Evolutionary conservation across 2,329 filamentous ascomycete genomes (phyloP), one percentile per base, ranked within the genome.

Genomic region (Fusarium algeriense): DNA sequence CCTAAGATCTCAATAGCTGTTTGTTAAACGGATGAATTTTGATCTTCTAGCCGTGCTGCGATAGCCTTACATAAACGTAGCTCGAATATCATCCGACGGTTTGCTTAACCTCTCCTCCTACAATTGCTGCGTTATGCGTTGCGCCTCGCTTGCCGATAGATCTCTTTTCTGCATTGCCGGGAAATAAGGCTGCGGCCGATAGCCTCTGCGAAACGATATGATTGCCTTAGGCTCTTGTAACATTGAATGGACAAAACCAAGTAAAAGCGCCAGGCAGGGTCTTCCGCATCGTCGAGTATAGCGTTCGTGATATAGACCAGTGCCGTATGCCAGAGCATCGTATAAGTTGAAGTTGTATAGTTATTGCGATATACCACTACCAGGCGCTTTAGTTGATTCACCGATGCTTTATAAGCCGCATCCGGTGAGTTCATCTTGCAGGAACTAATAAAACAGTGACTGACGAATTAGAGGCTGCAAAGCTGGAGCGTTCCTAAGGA

Each of bases 301-400:
- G 79, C 80, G 35, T 83, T 83, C 10, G 79, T 73, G 1, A 83
- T 74, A 37, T 83, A 82, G 6, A 81, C 77, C 19, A 84, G 70
- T 4, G 79, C 81, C 4, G 76, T 82, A 53, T 83, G 80, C 81
- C 81, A 84, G 6, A 83, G 73, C 9, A 83, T 78, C 3, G 79
- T 80, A 56, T 79, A 81, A 1, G 75, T 71, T 4, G 81, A 81
- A 9, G 76, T 77, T 8, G 67, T 54, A 48, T 81, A 77, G 5
- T 76, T 74, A 17, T 73, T 71, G 15, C 81, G 79, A 60, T 81
- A 83, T 17, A 78, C 72, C 26, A 83, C 58, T 7, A 84, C 71
- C 2, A 83, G 75, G 8, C 76, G 75, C 64, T 83, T 83, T 11
- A 83, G 75, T 45, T 83, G 81, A 28, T 74, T 72, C 1, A 80